Conservation (phyloP, 2,329 filamentous ascomycete species). For the Aspergillus glaucus region DNA sequence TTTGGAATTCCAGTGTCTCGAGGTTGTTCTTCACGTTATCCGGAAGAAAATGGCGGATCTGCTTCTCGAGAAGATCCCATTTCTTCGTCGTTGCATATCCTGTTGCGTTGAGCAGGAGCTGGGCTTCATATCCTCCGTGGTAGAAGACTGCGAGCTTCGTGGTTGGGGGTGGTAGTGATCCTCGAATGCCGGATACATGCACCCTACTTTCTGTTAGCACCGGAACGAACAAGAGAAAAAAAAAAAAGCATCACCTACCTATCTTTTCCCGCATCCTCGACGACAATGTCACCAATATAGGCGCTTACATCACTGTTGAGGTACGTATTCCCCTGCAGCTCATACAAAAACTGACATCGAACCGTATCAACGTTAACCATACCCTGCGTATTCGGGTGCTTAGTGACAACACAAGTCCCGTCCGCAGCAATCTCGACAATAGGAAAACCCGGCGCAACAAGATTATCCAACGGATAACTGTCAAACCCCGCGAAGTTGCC, state of each 20-base stretch:
- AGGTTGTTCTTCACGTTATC: slow-evolving; percentile 36
- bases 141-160: slow-evolving; percentile 50
- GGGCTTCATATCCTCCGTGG: slow-evolving; percentile 43
- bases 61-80: slow-evolving; percentile 45
- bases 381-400: slow-evolving; percentile 42
- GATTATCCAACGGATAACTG: slow-evolving; percentile 30
- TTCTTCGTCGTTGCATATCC: slow-evolving; percentile 47
- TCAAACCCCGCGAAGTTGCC: slow-evolving; percentile 50
- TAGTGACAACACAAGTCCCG: slow-evolving; percentile 45
- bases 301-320: slow-evolving; percentile 45
- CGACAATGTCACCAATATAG: slow-evolving; percentile 28
- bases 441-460: slow-evolving; percentile 43
- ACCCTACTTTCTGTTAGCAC: slow-evolving; percentile 25
- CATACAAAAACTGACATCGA: slow-evolving; percentile 46
- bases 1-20: slow-evolving; percentile 50
- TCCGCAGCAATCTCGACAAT: slow-evolving; percentile 45
- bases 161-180: slow-evolving; percentile 43
- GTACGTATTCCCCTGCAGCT: slow-evolving; percentile 45
- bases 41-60: slow-evolving; percentile 41
- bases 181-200: slow-evolving; percentile 36
- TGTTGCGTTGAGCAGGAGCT: slow-evolving; percentile 41
- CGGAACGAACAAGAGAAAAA: no score
- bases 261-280: slow-evolving; percentile 32
- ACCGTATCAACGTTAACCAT: slow-evolving; percentile 36
- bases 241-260: slow-evolving; percentile 9